Conservation (phyloP, 208 protist genomes). For the Wallacemonas rigidus region DNA sequence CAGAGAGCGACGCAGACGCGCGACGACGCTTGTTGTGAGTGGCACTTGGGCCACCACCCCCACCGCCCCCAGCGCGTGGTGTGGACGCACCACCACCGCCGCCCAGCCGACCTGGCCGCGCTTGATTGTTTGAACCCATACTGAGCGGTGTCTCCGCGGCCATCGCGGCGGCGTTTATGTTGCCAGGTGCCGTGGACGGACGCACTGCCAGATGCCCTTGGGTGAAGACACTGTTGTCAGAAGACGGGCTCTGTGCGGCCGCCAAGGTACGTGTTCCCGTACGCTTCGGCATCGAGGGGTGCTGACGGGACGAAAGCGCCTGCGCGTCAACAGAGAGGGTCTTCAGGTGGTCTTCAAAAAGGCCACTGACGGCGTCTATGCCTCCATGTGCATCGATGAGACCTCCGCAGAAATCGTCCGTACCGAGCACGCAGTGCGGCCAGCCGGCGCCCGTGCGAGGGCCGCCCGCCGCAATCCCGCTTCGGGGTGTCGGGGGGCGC, state of each 20-base stretch:
- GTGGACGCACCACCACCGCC: not conserved
- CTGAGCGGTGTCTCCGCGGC: no score
- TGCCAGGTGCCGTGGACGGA: no score
- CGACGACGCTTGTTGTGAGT: not conserved
- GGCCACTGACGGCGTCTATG: not conserved
- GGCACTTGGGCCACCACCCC: not conserved
- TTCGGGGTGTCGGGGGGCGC: not conserved
- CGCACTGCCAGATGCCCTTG: no score
- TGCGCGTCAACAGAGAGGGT: not conserved
- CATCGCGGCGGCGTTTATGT: no score
- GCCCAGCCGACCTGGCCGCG: not conserved
- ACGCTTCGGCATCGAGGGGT: no score
- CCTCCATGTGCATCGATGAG: constrained; percentile 11
- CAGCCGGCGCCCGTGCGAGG: not conserved
- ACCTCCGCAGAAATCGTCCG: not conserved
- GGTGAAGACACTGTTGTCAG: no score
- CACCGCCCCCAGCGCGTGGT: constrained; percentile 9
- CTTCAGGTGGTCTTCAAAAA: not conserved
- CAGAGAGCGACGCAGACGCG: not conserved
- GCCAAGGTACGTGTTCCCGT: no score
- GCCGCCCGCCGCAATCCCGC: not conserved
- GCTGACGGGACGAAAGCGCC: no score
- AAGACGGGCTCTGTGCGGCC: no score
- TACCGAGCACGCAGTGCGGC: constrained; percentile 7
- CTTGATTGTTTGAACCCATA: not conserved